Percentiles rank a stretch among this genome's conserved stretches.
Conservation (phyloP, 1,284 basidiomycete species). For the Pyrrhoderma lamaoense region DNA sequence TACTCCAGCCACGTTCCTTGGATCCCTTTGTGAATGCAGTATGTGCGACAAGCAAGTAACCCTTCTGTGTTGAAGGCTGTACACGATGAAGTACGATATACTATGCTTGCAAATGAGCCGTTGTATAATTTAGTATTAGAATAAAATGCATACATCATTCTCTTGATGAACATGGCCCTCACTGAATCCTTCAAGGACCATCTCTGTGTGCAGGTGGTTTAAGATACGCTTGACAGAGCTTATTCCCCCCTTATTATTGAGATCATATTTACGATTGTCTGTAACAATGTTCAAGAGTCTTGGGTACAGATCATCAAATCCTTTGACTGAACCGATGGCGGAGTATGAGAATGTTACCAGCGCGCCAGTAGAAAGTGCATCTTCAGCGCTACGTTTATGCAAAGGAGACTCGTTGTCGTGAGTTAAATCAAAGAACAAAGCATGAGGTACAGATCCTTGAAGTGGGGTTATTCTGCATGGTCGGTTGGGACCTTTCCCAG, state of each 20-base stretch:
- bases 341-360: conserved; percentile 82
- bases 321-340: conserved; percentile 88
- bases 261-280: conserved; percentile 75
- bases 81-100: conserved; percentile 90
- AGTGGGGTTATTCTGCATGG: conserved; percentile 71
- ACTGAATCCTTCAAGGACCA: conserved; percentile 73
- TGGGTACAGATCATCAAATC: conserved; percentile 95
- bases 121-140: conserved; percentile 4
- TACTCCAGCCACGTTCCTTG: conserved; percentile 74
- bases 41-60: conserved; percentile 85
- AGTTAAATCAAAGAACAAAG: conserved; percentile 88
- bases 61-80: conserved; percentile 84
- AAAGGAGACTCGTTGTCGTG: conserved; percentile 92
- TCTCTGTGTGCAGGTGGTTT: conserved; percentile 84
- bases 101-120: conserved; percentile 32
- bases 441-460: conserved; percentile 82
- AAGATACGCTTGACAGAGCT: conserved; percentile 75
- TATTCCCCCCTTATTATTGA: conserved; percentile 59
- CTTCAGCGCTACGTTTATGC: conserved; percentile 86
- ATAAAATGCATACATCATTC: conserved; percentile 65
- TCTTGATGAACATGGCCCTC: conserved; percentile 96
- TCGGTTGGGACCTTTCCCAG: conserved; percentile 69
- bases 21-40: conserved; percentile 79
- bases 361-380: conserved; percentile 86
- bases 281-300: conserved; percentile 81